Conservation (phyloP, 768 basidiomycete species). For the Hydnomerulius pinastri region DNA sequence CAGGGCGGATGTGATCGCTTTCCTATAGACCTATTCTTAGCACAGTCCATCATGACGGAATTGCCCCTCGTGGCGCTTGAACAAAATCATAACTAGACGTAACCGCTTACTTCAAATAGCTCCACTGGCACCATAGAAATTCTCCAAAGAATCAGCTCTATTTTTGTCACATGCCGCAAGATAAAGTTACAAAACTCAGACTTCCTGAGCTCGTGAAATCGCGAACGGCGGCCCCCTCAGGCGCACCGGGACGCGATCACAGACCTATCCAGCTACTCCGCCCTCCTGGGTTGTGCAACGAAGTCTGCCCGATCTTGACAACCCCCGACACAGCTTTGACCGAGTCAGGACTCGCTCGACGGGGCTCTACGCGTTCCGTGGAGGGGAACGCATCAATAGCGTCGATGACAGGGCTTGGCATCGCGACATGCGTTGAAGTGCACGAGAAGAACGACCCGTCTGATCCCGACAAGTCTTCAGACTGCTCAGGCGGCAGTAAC, state of each 20-base stretch:
- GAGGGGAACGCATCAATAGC: slow-evolving; percentile 48
- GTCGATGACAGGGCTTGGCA: slow-evolving; percentile 74
- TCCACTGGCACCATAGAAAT: too few species aligned
- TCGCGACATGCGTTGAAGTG: slow-evolving; percentile 29
- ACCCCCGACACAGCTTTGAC: slow-evolving; percentile 38
- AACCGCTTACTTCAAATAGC: too few species aligned
- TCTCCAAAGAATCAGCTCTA: too few species aligned
- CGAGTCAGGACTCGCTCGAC: slow-evolving; percentile 9
- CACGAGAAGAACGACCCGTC: slow-evolving; percentile 28
- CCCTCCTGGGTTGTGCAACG: slow-evolving; percentile 88
- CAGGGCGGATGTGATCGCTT: too few species aligned
- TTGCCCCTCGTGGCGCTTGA: too few species aligned
- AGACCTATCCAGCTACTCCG: slow-evolving; percentile 93
- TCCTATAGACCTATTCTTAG: not conserved
- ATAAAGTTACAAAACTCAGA: not conserved
- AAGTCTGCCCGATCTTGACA: slow-evolving; percentile 94
- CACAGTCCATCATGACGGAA: too few species aligned
- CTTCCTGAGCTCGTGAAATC: not conserved
- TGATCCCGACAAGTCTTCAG: slow-evolving; percentile 15
- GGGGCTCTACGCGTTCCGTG: slow-evolving; percentile 12
- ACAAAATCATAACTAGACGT: too few species aligned
- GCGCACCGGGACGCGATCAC: slow-evolving; percentile 28
- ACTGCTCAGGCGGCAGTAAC: slow-evolving; percentile 20
- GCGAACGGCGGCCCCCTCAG: not conserved
- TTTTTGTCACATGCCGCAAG: not conserved